phyloP scores from a whole-genome alignment of 805 yeast species.

The Candida boleticola region DNA sequence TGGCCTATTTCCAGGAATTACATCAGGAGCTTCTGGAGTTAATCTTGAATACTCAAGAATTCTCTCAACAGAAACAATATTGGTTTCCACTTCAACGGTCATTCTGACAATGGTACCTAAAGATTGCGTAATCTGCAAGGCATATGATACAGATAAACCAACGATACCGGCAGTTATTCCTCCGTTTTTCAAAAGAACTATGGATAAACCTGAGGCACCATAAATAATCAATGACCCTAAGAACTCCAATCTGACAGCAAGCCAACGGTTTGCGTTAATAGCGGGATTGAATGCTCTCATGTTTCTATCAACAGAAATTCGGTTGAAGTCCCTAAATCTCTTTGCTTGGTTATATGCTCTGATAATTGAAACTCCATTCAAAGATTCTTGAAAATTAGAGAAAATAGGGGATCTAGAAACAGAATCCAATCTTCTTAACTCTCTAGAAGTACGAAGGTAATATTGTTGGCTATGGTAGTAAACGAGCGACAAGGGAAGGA shows the following conservation, averaged over 20 bases:
- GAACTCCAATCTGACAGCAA: constrained; percentile 90
- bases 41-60: constrained; percentile 83
- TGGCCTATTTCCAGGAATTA: constrained; percentile 66
- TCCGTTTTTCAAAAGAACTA: constrained; percentile 67
- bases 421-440: constrained; percentile 78
- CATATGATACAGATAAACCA: constrained; percentile 91
- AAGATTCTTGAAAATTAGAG: constrained; percentile 82
- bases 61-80: constrained; percentile 95
- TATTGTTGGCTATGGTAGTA: constrained; percentile 75
- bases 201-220: constrained; percentile 80
- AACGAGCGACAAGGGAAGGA: constrained; percentile 64
- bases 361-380: constrained; percentile 72
- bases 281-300: constrained; percentile 92
- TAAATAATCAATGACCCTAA: constrained; percentile 87
- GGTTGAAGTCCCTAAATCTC: constrained; percentile 64
- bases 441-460: constrained; percentile 75
- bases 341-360: constrained; percentile 68
- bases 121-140: constrained; percentile 88
- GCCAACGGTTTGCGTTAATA: constrained; percentile 93
- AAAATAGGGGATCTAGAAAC: constrained; percentile 76
- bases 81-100: constrained; percentile 98
- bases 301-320: constrained; percentile 75
- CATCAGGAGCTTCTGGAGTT: constrained; percentile 78
- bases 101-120: constrained; percentile 97
- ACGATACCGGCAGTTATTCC: constrained; percentile 82